Base-by-base conservation (phyloP, 176 grass and related monocot species). In the Aegilops sharonensis region DNA sequence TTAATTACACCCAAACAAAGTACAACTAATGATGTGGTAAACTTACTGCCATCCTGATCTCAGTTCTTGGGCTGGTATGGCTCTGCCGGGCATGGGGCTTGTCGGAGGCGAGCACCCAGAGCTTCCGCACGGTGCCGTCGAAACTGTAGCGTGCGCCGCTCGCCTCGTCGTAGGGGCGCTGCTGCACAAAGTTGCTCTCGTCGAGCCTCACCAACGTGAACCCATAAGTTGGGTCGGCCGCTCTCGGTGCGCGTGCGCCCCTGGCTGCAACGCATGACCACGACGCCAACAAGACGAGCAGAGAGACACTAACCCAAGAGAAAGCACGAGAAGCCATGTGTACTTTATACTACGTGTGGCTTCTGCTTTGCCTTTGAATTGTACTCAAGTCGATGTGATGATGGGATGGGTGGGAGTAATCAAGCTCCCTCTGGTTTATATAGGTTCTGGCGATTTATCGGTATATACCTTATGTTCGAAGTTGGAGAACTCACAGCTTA, bases 61-160 rank as follows among this genome's bases (percentile, higher is more conserved):
- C 89, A 2, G 89, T 91, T 29, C 92, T 87, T 30, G 92, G 86
- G 11, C 23, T 85, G 70, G 87, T 67, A 13, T 39, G 12, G 69
- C 84, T 60, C 6, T 35, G 5, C 3, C 0, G 40, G 4, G 36
- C 6, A 11, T 81, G 76, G 6, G 90, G 90, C 71, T 89, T 80
- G 59, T 92, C 90, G 18, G 48, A 36, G 10, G 79, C 65, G 21
- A 85, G 73, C 5, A 93, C 88, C 91, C 91, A 93, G 2, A 90
- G 69, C 77, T 69, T 59, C 23, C 85, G 29, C 34, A 88, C 64
- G n/a, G 59, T 64, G 78, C 57, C 82, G 71, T 52, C 20, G 18
- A 80, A 84, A 32, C 37, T 89, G 80, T 84, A 92, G n/a, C 80
- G 65, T 9, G 34, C 5, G 25, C 1, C 54, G 20, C 7, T 21